phyloP scores from a whole-genome alignment of 768 basidiomycete genomes.

The Clathrus columnatus region DNA sequence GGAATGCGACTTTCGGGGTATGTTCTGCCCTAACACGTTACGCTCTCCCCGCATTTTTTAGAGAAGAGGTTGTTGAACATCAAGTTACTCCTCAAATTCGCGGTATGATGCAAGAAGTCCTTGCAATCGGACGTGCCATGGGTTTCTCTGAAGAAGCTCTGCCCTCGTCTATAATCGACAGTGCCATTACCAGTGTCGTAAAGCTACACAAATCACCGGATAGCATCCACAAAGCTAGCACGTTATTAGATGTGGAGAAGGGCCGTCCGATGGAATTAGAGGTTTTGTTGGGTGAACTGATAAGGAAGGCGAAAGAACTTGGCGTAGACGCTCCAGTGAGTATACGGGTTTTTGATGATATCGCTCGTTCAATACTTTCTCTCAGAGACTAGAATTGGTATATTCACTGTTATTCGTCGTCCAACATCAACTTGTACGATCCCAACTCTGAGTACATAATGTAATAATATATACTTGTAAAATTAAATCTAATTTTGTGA shows the following conservation, averaged over 20 bases:
- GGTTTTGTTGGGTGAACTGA: conserved; percentile 54
- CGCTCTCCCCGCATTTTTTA: conserved; percentile 43
- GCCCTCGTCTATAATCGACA: conserved; percentile 34
- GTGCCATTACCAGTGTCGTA: conserved; percentile 31
- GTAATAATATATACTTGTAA: too few relatives aligned
- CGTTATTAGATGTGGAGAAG: conserved; percentile 49
- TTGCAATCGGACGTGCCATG: conserved; percentile 31
- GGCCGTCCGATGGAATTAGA: conserved; percentile 59
- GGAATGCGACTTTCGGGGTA: conserved; percentile 46
- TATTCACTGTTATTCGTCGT: conserved; percentile 51
- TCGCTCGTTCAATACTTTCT: background rate
- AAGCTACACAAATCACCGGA: conserved; percentile 33
- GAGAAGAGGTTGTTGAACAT: conserved; percentile 31
- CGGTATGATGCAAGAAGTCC: conserved; percentile 37
- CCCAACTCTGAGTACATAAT: background rate
- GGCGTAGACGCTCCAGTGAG: conserved; percentile 44
- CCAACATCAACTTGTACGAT: conserved; percentile 47
- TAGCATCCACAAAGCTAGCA: conserved; percentile 45
- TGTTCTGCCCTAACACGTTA: conserved; percentile 42
- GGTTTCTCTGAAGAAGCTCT: conserved; percentile 44
- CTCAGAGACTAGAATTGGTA: conserved; percentile 52
- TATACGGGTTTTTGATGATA: background rate
- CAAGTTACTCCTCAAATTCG: conserved; percentile 41
- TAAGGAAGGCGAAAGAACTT: conserved; percentile 39
- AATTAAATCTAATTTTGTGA: too few relatives aligned